These are phyloP conservation scores for Dictyostelium capitatum DNA, from an alignment of 78 protist genomes.

Conservation along the genomic window DNA sequence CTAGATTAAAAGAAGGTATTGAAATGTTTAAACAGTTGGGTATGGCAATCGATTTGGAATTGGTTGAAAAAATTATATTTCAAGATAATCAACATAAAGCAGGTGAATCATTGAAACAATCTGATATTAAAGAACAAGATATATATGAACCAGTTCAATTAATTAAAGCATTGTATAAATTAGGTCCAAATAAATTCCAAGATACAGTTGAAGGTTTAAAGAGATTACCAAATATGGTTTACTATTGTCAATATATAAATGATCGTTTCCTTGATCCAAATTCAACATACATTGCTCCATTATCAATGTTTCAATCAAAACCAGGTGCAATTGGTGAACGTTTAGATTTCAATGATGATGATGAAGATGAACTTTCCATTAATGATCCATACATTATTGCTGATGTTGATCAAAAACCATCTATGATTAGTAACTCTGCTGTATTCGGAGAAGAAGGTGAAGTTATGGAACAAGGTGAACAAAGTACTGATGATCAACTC, in stretches of 20 bases:
- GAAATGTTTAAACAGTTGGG: background rate
- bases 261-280: background rate
- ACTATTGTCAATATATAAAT: slow-evolving; percentile 15
- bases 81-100: background rate
- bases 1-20: background rate
- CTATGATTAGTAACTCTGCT: no score
- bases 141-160: background rate
- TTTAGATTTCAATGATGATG: background rate
- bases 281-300: background rate
- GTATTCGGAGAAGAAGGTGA: background rate
- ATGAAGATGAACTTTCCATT: background rate
- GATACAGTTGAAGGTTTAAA: background rate
- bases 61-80: background rate
- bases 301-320: background rate
- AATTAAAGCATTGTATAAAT: background rate
- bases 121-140: background rate
- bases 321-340: background rate
- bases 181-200: slow-evolving; percentile 12
- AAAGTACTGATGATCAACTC: background rate
- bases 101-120: background rate
- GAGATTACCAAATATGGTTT: slow-evolving; percentile 20
- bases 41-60: background rate
- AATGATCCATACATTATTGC: no score
- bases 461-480: background rate
- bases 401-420: background rate